Percentiles rank a stretch among this genome's conserved stretches.
Evolutionary conservation across 345 rosid genomes (phyloP).

Genomic region (Eucalyptus cloeziana): DNA sequence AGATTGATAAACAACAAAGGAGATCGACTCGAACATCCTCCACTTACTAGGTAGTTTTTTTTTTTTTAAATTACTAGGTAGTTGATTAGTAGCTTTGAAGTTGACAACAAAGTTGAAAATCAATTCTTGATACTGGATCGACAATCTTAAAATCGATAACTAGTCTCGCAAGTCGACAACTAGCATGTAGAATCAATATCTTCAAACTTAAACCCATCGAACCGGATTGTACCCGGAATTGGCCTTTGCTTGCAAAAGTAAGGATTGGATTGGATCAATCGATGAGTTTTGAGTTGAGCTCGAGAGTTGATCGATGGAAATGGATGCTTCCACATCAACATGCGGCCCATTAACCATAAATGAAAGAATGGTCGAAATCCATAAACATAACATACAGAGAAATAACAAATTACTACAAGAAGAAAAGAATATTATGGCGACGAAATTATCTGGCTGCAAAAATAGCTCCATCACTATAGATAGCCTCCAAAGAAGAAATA

Average conservation of each 20-base stretch:
- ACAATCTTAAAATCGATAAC: background rate
- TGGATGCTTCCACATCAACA: background rate
- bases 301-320: background rate
- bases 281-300: background rate
- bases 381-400: background rate
- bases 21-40: background rate
- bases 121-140: background rate
- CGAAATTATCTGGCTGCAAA: background rate
- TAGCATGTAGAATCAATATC: background rate
- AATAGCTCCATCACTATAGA: background rate
- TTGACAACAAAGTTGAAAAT: background rate
- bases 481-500: background rate
- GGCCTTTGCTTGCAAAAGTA: background rate
- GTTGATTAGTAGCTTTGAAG: background rate
- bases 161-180: background rate
- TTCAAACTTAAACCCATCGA: background rate
- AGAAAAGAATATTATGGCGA: background rate
- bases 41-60: background rate
- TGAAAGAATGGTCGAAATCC: background rate
- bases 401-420: background rate
- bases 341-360: background rate
- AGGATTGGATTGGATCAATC: background rate
- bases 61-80: no score
- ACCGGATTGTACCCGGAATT: rapidly evolving
- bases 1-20: background rate